Base-by-base conservation (phyloP, 768 basidiomycete genomes). In the Boletus vermiculosoides region DNA sequence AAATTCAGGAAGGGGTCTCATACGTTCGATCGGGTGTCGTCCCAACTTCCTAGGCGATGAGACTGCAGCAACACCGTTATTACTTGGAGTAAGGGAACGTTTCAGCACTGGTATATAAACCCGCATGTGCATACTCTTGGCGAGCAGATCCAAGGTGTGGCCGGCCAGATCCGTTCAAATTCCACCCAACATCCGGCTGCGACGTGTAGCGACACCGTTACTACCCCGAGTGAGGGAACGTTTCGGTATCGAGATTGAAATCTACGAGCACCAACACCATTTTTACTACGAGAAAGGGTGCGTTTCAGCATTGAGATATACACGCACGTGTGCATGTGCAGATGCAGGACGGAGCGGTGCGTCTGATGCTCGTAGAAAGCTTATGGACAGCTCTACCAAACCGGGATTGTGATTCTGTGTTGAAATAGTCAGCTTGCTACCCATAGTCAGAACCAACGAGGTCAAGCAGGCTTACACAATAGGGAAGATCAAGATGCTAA, bases 331-430 rank as follows among this genome's bases (percentile, higher is more conserved):
- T 28, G 65, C 40, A 41, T 72, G 70, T 5, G 88, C 84, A 51
- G 87, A 87, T 34, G 79, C 66, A 2, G 83, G 81, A 6, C 86
- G 71, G 11, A 82, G 50, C 6, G 71, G 64, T 20, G 76, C 34
- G 13, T 34, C 34, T 15, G 13, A 36, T 36, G 9, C 50, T 49
- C 45, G 76, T 54, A 10, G 64, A 64, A 28, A 76, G 55, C 3
- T 53, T 61, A 54, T 61, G 58, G 34, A 69, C 65, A 46, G 69
- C 22, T 66, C 31, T 33, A 10, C 15, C 47, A 33, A 34, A 7
- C 31, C 7, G 60, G 60, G 2, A 73, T 76, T 1, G 72, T 75
- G 2, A 59, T 50, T 10, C 74, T 76, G 37, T 23, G 25, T 34
- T 16, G 25, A n/a, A 15, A 52, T 18, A 15, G 31, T 45, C 52